Conservation (phyloP, 1,284 basidiomycete genomes). For the Cryptococcus deneoformans region DNA sequence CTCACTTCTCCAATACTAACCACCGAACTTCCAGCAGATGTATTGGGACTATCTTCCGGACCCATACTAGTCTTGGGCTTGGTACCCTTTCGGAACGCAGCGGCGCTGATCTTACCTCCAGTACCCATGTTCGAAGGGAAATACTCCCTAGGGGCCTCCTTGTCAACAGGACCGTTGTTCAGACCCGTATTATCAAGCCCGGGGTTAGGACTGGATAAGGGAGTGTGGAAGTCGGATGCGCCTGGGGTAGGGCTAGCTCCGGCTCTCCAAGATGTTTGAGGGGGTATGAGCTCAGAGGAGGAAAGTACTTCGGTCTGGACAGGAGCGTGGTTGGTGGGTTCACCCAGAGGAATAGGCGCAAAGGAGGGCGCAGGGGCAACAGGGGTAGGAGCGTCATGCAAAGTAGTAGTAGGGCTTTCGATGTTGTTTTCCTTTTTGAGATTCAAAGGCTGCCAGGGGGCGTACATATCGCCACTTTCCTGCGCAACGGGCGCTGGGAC, state of each 20-base stretch:
- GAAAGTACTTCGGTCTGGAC: background rate
- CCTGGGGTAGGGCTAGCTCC: background rate
- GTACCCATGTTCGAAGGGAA: background rate
- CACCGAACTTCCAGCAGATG: background rate
- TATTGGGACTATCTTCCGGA: constrained; percentile 2
- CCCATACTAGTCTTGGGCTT: constrained; percentile 15
- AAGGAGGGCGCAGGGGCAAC: constrained; percentile 8
- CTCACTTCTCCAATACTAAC: constrained; percentile 3
- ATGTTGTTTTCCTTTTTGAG: too few species aligned
- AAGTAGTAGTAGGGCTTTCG: too few species aligned
- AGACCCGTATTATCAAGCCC: too few species aligned
- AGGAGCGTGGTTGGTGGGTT: background rate
- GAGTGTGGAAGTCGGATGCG: too few species aligned
- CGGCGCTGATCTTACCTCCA: constrained; percentile 35
- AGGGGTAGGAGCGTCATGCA: constrained; percentile 11
- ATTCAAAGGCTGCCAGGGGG: constrained; percentile 18
- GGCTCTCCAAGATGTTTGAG: too few species aligned
- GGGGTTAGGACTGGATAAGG: too few species aligned
- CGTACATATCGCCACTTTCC: background rate
- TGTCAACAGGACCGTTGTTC: too few species aligned
- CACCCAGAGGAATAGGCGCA: background rate
- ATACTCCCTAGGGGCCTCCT: background rate
- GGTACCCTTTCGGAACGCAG: constrained; percentile 27
- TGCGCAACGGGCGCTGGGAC: background rate
- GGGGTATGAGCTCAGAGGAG: background rate